Evolutionary conservation across 1,139 yeast species (phyloP).

Genomic region (Hemisphaericaspora xylofermentans): DNA sequence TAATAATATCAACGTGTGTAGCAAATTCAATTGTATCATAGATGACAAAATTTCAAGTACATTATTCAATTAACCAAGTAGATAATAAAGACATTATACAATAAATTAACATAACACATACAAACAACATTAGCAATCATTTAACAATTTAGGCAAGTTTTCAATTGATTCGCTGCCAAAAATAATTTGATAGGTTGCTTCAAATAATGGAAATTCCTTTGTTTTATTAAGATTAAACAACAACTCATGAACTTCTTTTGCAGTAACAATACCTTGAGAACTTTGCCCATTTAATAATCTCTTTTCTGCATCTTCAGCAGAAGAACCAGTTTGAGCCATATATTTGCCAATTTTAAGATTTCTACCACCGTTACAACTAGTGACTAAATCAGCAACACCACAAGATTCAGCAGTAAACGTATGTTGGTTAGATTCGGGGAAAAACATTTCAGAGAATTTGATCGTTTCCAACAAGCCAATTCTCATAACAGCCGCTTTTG

Average conservation of each 20-base stretch:
- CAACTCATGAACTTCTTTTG: constrained; percentile 86
- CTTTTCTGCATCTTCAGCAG: constrained; percentile 78
- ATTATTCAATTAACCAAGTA: too few species aligned
- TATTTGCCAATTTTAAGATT: constrained; percentile 84
- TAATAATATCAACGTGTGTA: too few species aligned
- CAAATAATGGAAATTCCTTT: constrained; percentile 83
- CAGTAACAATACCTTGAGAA: constrained; percentile 89
- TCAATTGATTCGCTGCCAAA: constrained; percentile 68
- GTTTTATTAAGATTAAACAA: constrained; percentile 57
- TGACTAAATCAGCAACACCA: constrained; percentile 95
- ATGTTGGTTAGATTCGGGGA: constrained; percentile 65
- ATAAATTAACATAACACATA: too few species aligned
- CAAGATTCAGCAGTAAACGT: constrained; percentile 92
- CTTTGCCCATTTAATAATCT: constrained; percentile 86
- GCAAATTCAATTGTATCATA: too few species aligned
- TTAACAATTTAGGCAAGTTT: constrained; percentile 62
- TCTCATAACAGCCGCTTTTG: constrained; percentile 94
- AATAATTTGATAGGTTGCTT: constrained; percentile 78
- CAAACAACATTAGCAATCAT: constrained; percentile 52
- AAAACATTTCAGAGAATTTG: constrained; percentile 65
- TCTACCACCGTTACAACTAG: constrained; percentile 96
- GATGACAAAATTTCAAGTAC: too few species aligned
- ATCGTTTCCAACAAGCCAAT: constrained; percentile 87
- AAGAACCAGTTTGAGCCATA: constrained; percentile 68
- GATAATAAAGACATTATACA: too few species aligned